Conservation (phyloP, 2,329 filamentous ascomycete genomes). For the Blastomyces gilchristii region DNA sequence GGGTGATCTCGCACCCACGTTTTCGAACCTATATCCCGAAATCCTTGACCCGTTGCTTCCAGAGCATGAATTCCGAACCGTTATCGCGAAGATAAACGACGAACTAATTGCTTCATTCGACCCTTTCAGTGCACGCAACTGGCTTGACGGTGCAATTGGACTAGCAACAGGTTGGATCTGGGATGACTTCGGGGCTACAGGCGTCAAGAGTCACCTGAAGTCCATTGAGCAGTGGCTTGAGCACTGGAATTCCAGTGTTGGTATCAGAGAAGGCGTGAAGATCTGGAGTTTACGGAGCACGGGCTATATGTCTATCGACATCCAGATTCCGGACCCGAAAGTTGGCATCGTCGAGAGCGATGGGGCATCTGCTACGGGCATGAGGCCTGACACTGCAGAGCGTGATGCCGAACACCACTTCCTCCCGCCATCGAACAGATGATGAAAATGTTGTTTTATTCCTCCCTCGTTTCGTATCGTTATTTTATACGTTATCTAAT, state of each 20-base stretch:
- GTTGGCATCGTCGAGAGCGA: conserved; percentile 36
- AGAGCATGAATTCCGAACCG: conserved; percentile 73
- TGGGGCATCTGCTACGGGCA: conserved; percentile 26
- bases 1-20: conserved; percentile 84
- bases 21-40: conserved; percentile 91
- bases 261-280: conserved; percentile 53
- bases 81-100: conserved; percentile 73
- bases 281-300: conserved; percentile 71
- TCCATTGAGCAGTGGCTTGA: conserved; percentile 72
- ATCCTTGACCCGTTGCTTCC: conserved; percentile 78
- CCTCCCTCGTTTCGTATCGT: neutral
- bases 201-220: conserved; percentile 60
- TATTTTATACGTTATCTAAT: conserved; percentile 5
- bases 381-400: conserved; percentile 23
- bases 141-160: conserved; percentile 68
- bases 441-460: neutral
- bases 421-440: conserved; percentile 5
- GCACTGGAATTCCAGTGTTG: conserved; percentile 65
- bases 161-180: conserved; percentile 85
- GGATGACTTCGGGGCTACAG: conserved; percentile 77
- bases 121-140: conserved; percentile 65
- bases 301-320: conserved; percentile 64
- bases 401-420: conserved; percentile 1
- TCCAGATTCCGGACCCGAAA: conserved; percentile 43
- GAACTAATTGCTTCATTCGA: conserved; percentile 68